Conservation (phyloP, 2,329 filamentous ascomycete genomes). For the Xylariaceae sp. region DNA sequence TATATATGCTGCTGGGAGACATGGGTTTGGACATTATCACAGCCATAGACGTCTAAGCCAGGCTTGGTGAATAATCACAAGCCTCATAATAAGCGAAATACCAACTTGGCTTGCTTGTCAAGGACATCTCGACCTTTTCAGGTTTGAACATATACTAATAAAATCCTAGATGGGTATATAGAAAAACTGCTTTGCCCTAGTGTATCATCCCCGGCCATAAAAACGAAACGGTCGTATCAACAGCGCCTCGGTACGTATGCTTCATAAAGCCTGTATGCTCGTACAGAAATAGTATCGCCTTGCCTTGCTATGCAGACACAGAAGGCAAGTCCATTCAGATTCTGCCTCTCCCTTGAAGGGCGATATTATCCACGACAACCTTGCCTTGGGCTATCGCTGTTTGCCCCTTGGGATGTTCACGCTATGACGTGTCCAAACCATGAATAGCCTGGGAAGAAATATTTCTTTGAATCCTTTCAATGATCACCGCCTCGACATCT, state of each 20-base stretch:
- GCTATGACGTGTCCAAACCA: neutral
- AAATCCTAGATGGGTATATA: slow-evolving; percentile 25
- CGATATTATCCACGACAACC: neutral
- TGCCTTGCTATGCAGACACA: neutral
- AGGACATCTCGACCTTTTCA: neutral
- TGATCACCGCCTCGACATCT: neutral
- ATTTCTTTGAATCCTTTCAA: neutral
- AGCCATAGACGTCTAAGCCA: neutral
- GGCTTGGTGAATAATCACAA: neutral
- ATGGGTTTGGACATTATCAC: neutral
- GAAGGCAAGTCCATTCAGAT: neutral
- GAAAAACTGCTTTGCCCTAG: slow-evolving; percentile 9
- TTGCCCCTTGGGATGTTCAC: neutral
- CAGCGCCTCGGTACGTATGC: neutral
- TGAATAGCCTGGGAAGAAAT: neutral
- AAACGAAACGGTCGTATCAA: neutral
- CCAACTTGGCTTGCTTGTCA: neutral
- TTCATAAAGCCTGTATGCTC: neutral
- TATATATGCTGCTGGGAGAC: too few relatives aligned
- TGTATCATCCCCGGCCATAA: slow-evolving; percentile 3
- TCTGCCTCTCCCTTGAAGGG: neutral
- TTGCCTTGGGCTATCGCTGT: neutral
- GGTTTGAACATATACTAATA: neutral
- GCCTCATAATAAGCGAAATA: neutral
- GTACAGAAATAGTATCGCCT: neutral